Evolutionary conservation across 805 yeast species (phyloP).

Genomic region (Spathaspora passalidarum): DNA sequence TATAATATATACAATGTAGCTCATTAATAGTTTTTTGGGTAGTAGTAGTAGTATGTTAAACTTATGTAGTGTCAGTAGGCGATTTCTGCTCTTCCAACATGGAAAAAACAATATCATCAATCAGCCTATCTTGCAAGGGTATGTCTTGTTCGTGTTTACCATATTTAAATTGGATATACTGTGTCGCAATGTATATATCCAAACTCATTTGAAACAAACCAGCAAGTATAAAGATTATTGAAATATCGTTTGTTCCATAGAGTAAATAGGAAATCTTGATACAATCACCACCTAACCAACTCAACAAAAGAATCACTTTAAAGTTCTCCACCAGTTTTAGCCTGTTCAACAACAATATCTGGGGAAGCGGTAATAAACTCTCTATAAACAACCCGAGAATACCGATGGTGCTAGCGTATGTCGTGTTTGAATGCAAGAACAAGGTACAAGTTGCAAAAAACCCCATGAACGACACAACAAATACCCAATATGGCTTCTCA

Average conservation of each 20-base stretch:
- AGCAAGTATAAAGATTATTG: conserved; percentile 61
- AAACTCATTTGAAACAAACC: conserved; percentile 76
- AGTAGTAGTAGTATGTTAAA: neutral
- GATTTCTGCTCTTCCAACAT: neutral
- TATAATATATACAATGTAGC: too few relatives aligned
- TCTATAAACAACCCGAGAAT: conserved; percentile 67
- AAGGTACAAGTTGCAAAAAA: conserved; percentile 40
- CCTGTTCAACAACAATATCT: conserved; percentile 66
- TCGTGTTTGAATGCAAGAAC: conserved; percentile 29
- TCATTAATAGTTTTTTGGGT: neutral
- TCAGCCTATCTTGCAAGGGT: neutral
- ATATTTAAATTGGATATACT: conserved; percentile 60
- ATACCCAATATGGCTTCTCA: conserved; percentile 58
- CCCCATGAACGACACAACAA: conserved; percentile 46
- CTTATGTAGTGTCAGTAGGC: too few relatives aligned
- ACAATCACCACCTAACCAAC: conserved; percentile 89
- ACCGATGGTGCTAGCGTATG: conserved; percentile 54
- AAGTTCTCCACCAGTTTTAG: conserved; percentile 73
- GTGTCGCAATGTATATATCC: conserved; percentile 70
- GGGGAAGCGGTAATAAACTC: conserved; percentile 72
- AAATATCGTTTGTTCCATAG: conserved; percentile 73
- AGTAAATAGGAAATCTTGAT: conserved; percentile 70
- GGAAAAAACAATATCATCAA: neutral
- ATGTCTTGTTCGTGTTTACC: neutral
- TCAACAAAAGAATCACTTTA: conserved; percentile 66